A percentile compares a stretch with the other conserved stretches of the same genome.
These are phyloP conservation scores for Coffea canephora DNA, from an alignment of 257 asterid species.

Conservation along the genomic window DNA sequence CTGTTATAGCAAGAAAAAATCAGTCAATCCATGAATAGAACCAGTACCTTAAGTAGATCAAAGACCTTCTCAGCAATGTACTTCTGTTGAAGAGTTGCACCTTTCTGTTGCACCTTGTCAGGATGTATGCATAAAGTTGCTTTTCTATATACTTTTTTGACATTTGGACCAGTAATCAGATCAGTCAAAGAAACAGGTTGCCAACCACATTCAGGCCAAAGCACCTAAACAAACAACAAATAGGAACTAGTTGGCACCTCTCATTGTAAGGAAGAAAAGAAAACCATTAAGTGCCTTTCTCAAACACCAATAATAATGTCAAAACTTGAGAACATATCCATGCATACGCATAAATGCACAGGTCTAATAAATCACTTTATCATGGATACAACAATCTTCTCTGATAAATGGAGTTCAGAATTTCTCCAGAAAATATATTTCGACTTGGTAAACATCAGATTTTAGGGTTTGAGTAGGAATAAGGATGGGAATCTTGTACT, in stretches of 20 bases:
- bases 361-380: no score
- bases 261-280: not conserved
- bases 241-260: conserved; percentile 8
- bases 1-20: not conserved
- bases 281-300: not conserved
- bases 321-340: not conserved
- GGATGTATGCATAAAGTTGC: conserved; percentile 99
- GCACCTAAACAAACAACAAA: conserved; percentile 54
- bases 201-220: conserved; percentile 99
- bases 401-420: no score
- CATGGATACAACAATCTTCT: no score
- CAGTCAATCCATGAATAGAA: not conserved
- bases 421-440: no score
- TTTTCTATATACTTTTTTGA: conserved; percentile 86
- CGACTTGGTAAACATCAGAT: no score
- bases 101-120: conserved; percentile 99
- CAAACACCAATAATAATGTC: not conserved
- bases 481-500: no score
- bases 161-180: conserved; percentile 83
- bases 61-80: conserved; percentile 97
- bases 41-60: conserved; percentile 89
- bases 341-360: not conserved
- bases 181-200: conserved; percentile 98
- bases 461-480: no score
- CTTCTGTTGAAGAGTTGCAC: conserved; percentile 95